Conservation (phyloP, 192 early-diverging fungal species). For the Backusella tuberculispora region DNA sequence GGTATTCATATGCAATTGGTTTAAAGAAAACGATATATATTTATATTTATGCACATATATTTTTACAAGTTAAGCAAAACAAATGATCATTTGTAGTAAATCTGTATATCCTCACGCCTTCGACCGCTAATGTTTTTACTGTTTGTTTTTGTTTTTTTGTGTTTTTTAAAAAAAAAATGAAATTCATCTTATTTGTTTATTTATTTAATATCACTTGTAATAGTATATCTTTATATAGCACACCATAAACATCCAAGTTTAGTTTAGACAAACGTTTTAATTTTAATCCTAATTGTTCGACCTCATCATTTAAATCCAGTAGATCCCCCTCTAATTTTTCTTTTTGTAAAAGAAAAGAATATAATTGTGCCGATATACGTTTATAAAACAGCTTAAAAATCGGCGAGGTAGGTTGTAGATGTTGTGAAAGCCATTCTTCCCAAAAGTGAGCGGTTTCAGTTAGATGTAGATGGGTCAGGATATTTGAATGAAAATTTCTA, state of each 20-base stretch:
- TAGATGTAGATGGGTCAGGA: no score
- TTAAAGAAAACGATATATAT: no score
- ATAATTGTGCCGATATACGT: not conserved
- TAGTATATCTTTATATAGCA: conserved; percentile 14
- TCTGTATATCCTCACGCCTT: no score
- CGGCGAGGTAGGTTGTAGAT: conserved; percentile 18
- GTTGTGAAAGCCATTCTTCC: conserved; percentile 25
- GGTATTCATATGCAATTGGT: no score
- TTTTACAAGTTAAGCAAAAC: no score
- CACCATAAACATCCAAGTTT: conserved; percentile 8
- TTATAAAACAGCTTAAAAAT: conserved; percentile 24
- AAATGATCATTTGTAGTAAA: no score
- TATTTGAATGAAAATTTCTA: not conserved
- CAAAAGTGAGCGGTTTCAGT: conserved; percentile 19
- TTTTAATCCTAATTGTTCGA: not conserved
- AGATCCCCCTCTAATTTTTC: not conserved
- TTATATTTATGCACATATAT: no score
- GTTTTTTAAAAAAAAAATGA: no score
- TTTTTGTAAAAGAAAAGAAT: not conserved
- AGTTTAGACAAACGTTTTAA: not conserved
- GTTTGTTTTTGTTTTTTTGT: no score
- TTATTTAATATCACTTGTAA: not conserved
- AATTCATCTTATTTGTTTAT: no score
- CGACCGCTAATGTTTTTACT: no score
- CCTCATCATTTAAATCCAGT: not conserved